These are phyloP conservation scores for Nakazawaea anatomiae DNA, from an alignment of 805 yeast species.

Conservation along the genomic window DNA sequence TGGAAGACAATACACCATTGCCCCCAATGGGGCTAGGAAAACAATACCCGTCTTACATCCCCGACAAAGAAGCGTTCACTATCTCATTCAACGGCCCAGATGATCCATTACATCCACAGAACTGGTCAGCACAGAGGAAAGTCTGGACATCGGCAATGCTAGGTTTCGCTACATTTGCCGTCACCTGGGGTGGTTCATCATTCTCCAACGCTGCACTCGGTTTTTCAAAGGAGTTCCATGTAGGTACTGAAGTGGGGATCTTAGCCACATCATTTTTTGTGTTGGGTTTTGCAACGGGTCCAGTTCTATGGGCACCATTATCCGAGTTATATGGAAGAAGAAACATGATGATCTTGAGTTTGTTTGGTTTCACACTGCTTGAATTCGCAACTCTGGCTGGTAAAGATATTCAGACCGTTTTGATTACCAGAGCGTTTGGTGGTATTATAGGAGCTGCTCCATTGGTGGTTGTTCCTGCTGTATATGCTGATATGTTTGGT, in stretches of 20 bases:
- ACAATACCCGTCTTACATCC: conserved; percentile 55
- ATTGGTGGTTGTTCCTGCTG: conserved; percentile 80
- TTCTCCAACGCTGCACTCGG: conserved; percentile 56
- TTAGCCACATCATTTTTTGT: conserved; percentile 78
- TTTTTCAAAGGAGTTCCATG: conserved; percentile 45
- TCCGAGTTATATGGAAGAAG: conserved; percentile 77
- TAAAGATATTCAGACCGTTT: conserved; percentile 67
- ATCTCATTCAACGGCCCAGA: conserved; percentile 74
- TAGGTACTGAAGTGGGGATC: conserved; percentile 64
- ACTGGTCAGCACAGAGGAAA: conserved; percentile 56
- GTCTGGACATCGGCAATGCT: conserved; percentile 33
- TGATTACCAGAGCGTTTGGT: conserved; percentile 73
- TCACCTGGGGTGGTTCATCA: conserved; percentile 77
- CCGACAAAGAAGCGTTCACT: conserved; percentile 47
- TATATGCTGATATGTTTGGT: conserved; percentile 76
- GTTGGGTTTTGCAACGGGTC: conserved; percentile 90
- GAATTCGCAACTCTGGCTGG: conserved; percentile 72
- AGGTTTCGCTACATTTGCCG: conserved; percentile 40
- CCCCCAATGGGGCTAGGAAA: conserved; percentile 67
- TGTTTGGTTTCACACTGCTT: conserved; percentile 53
- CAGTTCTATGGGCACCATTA: conserved; percentile 83
- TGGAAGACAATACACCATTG: background rate
- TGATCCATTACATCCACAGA: conserved; percentile 78
- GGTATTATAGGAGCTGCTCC: conserved; percentile 85
- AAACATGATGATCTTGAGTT: conserved; percentile 49